These are phyloP conservation scores for Kodamaea restingae DNA, from an alignment of 805 yeast species.

Conservation along the genomic window DNA sequence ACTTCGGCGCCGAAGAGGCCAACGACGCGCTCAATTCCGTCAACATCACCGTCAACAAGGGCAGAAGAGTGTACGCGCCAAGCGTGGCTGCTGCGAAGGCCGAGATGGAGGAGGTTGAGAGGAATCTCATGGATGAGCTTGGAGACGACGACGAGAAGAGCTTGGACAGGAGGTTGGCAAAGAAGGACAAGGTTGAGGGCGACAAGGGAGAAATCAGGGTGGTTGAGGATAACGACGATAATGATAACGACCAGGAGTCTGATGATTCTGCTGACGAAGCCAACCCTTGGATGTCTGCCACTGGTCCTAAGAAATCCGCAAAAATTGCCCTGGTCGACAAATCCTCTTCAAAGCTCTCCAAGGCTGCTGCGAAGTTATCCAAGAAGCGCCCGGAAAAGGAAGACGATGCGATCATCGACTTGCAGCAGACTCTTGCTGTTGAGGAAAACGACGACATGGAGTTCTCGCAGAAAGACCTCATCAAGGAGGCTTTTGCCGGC, in stretches of 20 bases:
- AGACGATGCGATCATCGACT: slow-evolving; percentile 40
- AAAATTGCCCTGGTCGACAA: slow-evolving; percentile 31
- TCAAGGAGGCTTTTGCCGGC: slow-evolving; percentile 93
- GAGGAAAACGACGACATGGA: slow-evolving; percentile 40
- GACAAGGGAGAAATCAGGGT: slow-evolving; percentile 12
- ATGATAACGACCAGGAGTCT: too few species aligned
- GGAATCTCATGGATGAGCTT: slow-evolving; percentile 40
- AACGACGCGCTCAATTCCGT: slow-evolving; percentile 39
- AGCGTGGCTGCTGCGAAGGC: slow-evolving; percentile 41
- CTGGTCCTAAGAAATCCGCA: slow-evolving; percentile 20
- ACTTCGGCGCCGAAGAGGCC: slow-evolving; percentile 30
- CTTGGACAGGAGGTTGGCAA: slow-evolving; percentile 41
- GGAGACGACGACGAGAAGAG: slow-evolving; percentile 48
- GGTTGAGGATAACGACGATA: slow-evolving; percentile 23
- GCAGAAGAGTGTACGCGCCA: slow-evolving; percentile 80
- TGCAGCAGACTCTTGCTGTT: slow-evolving; percentile 52
- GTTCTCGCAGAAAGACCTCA: slow-evolving; percentile 78
- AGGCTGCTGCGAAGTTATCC: slow-evolving; percentile 39
- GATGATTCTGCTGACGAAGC: too few species aligned
- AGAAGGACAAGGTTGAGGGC: slow-evolving; percentile 13
- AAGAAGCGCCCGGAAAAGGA: slow-evolving; percentile 35
- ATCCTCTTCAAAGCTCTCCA: slow-evolving; percentile 34
- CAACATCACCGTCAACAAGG: slow-evolving; percentile 56
- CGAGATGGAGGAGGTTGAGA: slow-evolving; percentile 30
- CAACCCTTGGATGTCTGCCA: slow-evolving; percentile 38